A percentile compares a stretch with the other conserved stretches of the same genome.
Evolutionary conservation across 148 eudicot species (phyloP).

Genomic region (Talinum fruticosum): DNA sequence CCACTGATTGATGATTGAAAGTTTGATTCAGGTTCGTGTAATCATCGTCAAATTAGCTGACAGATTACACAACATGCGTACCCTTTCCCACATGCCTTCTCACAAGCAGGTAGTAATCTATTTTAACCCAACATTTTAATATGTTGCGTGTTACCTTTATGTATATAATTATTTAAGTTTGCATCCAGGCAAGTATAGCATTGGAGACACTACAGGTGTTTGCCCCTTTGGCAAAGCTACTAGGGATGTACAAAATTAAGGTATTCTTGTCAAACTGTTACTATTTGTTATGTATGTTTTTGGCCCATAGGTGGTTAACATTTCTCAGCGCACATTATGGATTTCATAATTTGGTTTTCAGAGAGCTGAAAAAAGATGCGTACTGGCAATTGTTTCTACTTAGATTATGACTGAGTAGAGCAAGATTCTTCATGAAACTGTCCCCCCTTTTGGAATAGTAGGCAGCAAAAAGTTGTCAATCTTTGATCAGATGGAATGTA

Average conservation of each 20-base stretch:
- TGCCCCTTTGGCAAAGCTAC: constrained; percentile 93
- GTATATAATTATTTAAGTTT: not conserved
- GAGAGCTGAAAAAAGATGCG: no score
- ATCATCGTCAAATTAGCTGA: constrained; percentile 97
- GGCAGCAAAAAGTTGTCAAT: no score
- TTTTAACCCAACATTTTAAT: no score
- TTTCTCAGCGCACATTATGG: not conserved
- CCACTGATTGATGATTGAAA: constrained; percentile 4
- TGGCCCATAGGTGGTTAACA: not conserved
- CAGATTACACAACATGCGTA: constrained; percentile 98
- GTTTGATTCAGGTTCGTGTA: constrained; percentile 80
- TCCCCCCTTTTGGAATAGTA: no score
- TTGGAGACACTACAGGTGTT: constrained; percentile 93
- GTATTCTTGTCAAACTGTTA: constrained; percentile 34
- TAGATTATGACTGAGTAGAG: no score
- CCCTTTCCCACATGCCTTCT: constrained; percentile 94
- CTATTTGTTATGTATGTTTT: no score
- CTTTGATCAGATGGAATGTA: no score
- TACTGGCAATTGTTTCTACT: no score
- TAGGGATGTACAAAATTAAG: constrained; percentile 98
- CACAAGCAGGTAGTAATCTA: constrained; percentile 99
- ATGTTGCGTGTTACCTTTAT: not conserved
- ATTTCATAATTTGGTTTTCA: not conserved
- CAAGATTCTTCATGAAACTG: no score
- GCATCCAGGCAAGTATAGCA: constrained; percentile 83